Conservation (phyloP, 2,329 filamentous ascomycete genomes). For the Periconia macrospinosa region DNA sequence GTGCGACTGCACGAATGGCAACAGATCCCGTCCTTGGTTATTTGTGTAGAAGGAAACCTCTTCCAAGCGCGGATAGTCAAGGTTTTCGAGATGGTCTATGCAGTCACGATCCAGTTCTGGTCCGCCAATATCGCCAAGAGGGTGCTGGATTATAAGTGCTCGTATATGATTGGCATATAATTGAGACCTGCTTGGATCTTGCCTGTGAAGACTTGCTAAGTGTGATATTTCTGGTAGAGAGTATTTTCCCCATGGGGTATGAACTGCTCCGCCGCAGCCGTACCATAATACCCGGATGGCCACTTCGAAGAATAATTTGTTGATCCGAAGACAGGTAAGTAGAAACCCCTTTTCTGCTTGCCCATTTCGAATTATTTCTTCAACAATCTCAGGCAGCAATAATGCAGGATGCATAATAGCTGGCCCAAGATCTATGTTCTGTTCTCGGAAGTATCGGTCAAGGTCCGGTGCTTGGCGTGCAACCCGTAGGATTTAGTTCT, state of each 20-base stretch:
- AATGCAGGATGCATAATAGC: constrained; percentile 4
- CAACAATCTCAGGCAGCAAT: background rate
- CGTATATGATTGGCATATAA: too few relatives aligned
- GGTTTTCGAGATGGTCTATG: too few relatives aligned
- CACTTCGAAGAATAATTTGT: constrained; percentile 2
- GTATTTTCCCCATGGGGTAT: background rate
- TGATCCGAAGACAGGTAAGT: background rate
- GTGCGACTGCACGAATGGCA: too few relatives aligned
- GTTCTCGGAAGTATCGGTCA: too few relatives aligned
- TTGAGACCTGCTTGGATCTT: too few relatives aligned
- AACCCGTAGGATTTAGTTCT: too few relatives aligned
- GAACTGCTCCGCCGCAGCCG: background rate
- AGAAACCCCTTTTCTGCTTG: background rate
- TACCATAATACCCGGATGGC: constrained; percentile 2
- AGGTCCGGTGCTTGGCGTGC: too few relatives aligned
- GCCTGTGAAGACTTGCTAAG: background rate
- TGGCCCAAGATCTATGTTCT: too few relatives aligned
- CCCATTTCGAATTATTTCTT: background rate
- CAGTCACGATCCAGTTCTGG: too few relatives aligned
- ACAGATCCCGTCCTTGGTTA: too few relatives aligned
- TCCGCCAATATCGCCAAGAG: too few relatives aligned
- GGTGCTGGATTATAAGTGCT: too few relatives aligned
- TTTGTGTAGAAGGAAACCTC: background rate
- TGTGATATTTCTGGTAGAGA: background rate
- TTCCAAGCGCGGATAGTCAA: constrained; percentile 1